These are phyloP conservation scores for Lactarius deliciosus DNA, from an alignment of 768 basidiomycete species.

Conservation along the genomic window DNA sequence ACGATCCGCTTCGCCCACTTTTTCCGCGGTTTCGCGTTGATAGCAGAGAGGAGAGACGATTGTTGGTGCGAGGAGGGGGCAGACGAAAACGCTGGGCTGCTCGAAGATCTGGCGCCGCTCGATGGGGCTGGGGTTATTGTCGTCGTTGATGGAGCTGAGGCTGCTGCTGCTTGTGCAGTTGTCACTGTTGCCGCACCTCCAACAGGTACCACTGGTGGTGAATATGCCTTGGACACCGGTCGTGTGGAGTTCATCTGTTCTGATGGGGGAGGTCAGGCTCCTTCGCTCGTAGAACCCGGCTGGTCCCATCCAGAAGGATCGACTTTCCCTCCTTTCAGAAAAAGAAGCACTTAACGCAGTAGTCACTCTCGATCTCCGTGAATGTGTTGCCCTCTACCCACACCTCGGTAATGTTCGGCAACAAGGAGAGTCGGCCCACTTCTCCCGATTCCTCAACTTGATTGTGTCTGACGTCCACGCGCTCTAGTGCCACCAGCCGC, in stretches of 20 bases:
- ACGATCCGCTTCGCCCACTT: slow-evolving; percentile 71
- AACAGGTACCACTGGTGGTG: slow-evolving; percentile 63
- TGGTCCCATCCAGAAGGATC: slow-evolving; percentile 70
- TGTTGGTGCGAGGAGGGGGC: slow-evolving; percentile 43
- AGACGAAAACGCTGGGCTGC: slow-evolving; percentile 36
- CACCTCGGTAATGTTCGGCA: slow-evolving; percentile 78
- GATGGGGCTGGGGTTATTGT: slow-evolving; percentile 6
- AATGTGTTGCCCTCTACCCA: slow-evolving; percentile 88
- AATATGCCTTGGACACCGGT: slow-evolving; percentile 49
- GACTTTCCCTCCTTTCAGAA: slow-evolving; percentile 82
- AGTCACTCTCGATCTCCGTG: slow-evolving; percentile 54
- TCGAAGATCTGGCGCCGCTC: slow-evolving; percentile 23
- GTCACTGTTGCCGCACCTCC: slow-evolving; percentile 35
- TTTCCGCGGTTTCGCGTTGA: slow-evolving; percentile 52
- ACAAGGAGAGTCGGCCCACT: slow-evolving; percentile 73
- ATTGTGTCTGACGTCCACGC: slow-evolving; percentile 82
- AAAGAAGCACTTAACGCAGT: slow-evolving; percentile 75
- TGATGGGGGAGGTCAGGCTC: slow-evolving; percentile 48
- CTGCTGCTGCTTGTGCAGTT: neutral
- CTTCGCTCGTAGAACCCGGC: slow-evolving; percentile 74
- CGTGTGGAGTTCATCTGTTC: slow-evolving; percentile 52
- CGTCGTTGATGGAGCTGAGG: neutral
- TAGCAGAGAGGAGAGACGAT: slow-evolving; percentile 46
- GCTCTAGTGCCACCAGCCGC: slow-evolving; percentile 78
- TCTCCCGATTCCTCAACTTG: slow-evolving; percentile 80